Evolutionary conservation across 2,329 filamentous ascomycete species (phyloP), one percentile per base, ranked within the genome.

Genomic region (Diplodia mutila): DNA sequence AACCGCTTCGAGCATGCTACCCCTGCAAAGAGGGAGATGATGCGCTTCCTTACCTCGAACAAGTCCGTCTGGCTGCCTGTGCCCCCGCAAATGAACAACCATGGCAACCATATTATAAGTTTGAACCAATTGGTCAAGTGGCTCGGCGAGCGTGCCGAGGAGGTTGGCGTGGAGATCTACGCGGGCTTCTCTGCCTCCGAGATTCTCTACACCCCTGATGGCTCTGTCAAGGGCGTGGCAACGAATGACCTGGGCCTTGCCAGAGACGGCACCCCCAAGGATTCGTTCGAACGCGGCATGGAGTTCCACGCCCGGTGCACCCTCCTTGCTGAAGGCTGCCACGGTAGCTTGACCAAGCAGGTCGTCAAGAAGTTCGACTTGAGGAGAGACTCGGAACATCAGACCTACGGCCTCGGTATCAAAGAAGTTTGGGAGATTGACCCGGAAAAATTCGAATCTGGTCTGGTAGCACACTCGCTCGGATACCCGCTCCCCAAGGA

Each of bases 371-470:
- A 97, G 78, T 99, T 93, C 73, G 93, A 98, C 75, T 83, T 99
- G 69, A 88, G 95, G 69, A 86, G 90, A 70, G 91, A 98, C 73
- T 94, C 91, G 81, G 90, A 97, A 78, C 92, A 92, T 67, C 95
- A 99, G 81, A 99, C 95, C 2, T 99, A 99, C 77, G 95, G 91
- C 21, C 84, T 99, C 8, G 95, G 95, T 32, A 82, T 98, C 73
- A 99, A 99, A 81, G 95, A 99, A 79, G 91, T 99, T 0, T 99
- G 95, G 95, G 95, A 99, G 80, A 86, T 99, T 37, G 88, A 93
- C 73, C 93, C 95, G 0, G 93, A 92, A 73, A 98, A 97, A 80
- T 98, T 97, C 81, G 85, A 90, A 69, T 91, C 91, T 75, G 95
- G 95, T 65, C 84, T 94, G 72, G 87, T 98, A 54, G 87, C 90